These are phyloP conservation scores for Spizellomyces punctatus DNA, from an alignment of 192 early-diverging fungal genomes.

Conservation along the genomic window DNA sequence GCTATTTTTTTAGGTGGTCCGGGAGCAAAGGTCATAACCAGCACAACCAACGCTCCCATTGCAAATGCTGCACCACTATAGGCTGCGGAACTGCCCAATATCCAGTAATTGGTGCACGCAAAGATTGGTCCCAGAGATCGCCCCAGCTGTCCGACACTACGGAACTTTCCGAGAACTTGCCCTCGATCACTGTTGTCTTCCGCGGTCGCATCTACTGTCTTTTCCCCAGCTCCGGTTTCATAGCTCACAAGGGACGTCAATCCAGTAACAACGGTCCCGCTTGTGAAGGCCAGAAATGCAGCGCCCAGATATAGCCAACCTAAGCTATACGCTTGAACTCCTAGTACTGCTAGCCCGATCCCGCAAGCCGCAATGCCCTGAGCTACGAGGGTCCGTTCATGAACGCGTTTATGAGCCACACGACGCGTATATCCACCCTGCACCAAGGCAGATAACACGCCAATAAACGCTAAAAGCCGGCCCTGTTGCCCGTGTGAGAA, in stretches of 20 bases:
- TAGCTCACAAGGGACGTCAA: slow-evolving; percentile 76
- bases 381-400: slow-evolving; percentile 70
- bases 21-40: not conserved
- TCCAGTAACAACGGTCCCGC: slow-evolving; percentile 93
- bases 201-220: slow-evolving; percentile 6
- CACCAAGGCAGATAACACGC: slow-evolving; percentile 81
- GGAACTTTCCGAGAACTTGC: slow-evolving; percentile 78
- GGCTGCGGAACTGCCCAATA: slow-evolving; percentile 38
- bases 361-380: slow-evolving; percentile 78
- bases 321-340: slow-evolving; percentile 44
- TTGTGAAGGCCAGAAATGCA: slow-evolving; percentile 84
- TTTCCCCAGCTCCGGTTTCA: slow-evolving; percentile 28
- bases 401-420: slow-evolving; percentile 57
- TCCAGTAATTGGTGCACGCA: slow-evolving; percentile 87
- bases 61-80: slow-evolving; percentile 35
- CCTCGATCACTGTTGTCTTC: slow-evolving; percentile 54
- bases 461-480: slow-evolving; percentile 79
- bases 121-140: slow-evolving; percentile 85
- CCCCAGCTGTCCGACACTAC: slow-evolving; percentile 89
- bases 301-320: slow-evolving; percentile 70
- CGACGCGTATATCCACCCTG: slow-evolving; percentile 95
- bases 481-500: slow-evolving; percentile 91
- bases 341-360: slow-evolving; percentile 65
- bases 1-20: no score
- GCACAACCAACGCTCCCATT: slow-evolving; percentile 23